Base-by-base conservation (phyloP, 768 basidiomycete species). In the Suillus ampliporus region DNA sequence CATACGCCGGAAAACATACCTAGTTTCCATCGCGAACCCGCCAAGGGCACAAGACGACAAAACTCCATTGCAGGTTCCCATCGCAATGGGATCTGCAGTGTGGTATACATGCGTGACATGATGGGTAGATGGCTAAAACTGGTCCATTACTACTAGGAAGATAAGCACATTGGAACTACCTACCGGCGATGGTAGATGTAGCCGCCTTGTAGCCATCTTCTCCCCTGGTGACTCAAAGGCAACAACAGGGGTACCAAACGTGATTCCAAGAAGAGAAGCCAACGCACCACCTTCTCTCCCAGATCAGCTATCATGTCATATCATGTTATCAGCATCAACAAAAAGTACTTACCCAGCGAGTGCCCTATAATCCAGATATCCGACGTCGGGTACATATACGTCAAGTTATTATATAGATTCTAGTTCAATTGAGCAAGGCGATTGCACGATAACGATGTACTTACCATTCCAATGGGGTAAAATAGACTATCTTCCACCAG, bases 401-500 rank as follows among this genome's bases (percentile, higher is more conserved):
- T 89, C 61, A 98, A 71, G 79, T 98, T 97, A 81, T 95, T 95
- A 79, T 95, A 99, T 59, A 99, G 76, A 77, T 96, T 91, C 94
- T 47, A 35, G 58, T 47, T 47, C 57, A 41, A 37, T 28, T 64
- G 38, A 37, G 43, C 3, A 14, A n/a, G 7, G 6, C 28, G 38
- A 51, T 50, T 31, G 61, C 38, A 28, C 37, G 43, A 14, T 17
- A 15, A 57, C 53, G 47, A 21, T 58, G 15, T 5, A 80, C 92
- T 73, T 67, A 95, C 95, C 63, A 88, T 92, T 60, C 92, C 96
- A 58, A 95, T 86, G 37, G 93, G 88, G 76, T 97, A 97, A 73
- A 97, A 99, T 58, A 97, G 77, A 66, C 86, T 89, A 26, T 97
- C 93, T 19, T 89, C 86, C 38, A 87, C 80, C 64, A 97, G 74